These are phyloP conservation scores for Suhomyces wounanorum DNA, from an alignment of 1,139 yeast genomes.

Conservation along the genomic window DNA sequence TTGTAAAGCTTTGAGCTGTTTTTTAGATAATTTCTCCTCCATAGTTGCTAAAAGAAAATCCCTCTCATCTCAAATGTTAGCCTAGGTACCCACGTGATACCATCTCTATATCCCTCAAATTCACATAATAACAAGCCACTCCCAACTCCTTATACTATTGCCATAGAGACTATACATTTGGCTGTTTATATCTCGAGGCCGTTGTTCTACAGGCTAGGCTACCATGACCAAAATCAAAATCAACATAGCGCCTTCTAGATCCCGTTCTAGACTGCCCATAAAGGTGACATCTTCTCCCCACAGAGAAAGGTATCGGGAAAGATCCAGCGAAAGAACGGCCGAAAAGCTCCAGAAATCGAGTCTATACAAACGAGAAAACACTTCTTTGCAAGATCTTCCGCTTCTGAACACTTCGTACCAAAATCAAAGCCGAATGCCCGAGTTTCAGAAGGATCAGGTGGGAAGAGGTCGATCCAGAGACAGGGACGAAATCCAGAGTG, in stretches of 20 bases:
- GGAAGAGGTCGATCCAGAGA: conserved; percentile 31
- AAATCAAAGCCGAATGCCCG: conserved; percentile 16
- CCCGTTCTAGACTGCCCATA: conserved; percentile 28
- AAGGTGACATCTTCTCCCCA: conserved; percentile 10
- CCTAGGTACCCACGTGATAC: conserved; percentile 5
- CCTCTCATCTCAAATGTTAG: not conserved
- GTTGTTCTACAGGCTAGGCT: not conserved
- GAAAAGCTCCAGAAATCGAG: conserved; percentile 21
- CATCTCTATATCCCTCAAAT: not conserved
- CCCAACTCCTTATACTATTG: not conserved
- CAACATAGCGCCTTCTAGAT: conserved; percentile 14
- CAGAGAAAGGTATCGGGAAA: conserved; percentile 14
- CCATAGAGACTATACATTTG: not conserved
- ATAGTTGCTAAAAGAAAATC: not conserved
- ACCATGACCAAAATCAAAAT: conserved; percentile 10
- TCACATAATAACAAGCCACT: not conserved
- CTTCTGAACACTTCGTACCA: conserved; percentile 21
- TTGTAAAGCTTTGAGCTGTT: conserved; percentile 75
- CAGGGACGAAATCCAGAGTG: conserved; percentile 14
- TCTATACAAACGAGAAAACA: conserved; percentile 19
- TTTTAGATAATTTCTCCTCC: conserved; percentile 62
- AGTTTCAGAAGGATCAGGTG: conserved; percentile 20
- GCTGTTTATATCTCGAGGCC: not conserved
- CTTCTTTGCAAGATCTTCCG: conserved; percentile 21
- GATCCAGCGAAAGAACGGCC: conserved; percentile 19